Percentiles rank a stretch among this genome's conserved stretches.
Conservation (phyloP, 2,329 filamentous ascomycete species). For the Colletotrichum neosansevieriae region DNA sequence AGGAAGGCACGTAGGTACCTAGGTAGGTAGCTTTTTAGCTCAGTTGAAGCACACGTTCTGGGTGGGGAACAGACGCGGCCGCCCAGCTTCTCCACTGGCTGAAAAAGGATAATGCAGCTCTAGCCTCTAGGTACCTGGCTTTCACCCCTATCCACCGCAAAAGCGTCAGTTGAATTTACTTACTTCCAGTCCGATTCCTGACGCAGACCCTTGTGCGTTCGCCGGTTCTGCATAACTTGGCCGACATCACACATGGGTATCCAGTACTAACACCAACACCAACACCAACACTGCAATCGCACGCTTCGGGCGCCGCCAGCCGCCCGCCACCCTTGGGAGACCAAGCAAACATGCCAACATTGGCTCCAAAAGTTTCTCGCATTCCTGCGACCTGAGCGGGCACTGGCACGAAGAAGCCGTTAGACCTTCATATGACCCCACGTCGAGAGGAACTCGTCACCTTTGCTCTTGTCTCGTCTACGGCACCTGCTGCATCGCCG, state of each 20-base stretch:
- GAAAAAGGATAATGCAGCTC: too few species aligned
- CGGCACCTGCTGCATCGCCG: not conserved
- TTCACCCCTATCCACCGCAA: too few species aligned
- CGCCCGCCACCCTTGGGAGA: conserved; percentile 14
- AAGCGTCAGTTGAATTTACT: too few species aligned
- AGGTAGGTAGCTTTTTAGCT: not conserved
- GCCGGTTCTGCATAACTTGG: too few species aligned
- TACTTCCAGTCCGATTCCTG: too few species aligned
- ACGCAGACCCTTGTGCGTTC: too few species aligned
- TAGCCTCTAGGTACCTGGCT: too few species aligned
- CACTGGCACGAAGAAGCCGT: conserved; percentile 27
- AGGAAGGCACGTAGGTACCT: conserved; percentile 6
- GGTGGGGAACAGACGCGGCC: conserved; percentile 26
- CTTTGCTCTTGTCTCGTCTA: conserved; percentile 18
- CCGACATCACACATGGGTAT: too few species aligned
- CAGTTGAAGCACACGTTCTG: conserved; percentile 23
- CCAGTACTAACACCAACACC: not conserved
- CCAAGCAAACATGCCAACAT: conserved; percentile 31
- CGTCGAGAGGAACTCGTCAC: not conserved
- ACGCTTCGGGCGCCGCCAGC: conserved; percentile 16
- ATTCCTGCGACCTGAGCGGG: conserved; percentile 19
- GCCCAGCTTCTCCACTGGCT: conserved; percentile 26
- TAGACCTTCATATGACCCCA: conserved; percentile 15
- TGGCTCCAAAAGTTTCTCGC: conserved; percentile 26
- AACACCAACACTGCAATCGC: conserved; percentile 4